Evolutionary conservation across 2,329 filamentous ascomycete species (phyloP), one percentile per base, ranked within the genome.

Genomic region (Colletotrichum liriopes): DNA sequence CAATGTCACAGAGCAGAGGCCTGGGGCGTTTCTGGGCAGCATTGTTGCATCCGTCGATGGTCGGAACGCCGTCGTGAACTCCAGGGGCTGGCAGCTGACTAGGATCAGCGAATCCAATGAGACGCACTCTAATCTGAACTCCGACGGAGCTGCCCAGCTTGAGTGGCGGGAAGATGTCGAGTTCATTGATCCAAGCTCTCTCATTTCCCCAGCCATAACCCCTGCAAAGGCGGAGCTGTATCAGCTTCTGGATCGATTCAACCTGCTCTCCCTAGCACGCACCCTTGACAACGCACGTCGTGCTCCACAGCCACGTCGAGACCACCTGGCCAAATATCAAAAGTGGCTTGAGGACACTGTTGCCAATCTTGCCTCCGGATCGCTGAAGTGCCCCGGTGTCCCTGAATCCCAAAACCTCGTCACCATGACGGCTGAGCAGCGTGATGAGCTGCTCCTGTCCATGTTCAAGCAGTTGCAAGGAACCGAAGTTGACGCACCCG

Each of bases 31-130:
- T 29, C 20, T 68, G 12, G 66, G 66, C 7, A 56, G 23, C 14
- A 20, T 68, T 39, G 37, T 58, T 32, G 66, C 59, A 6, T 20
- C 55, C 41, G 12, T 64, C 20, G 32, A 62, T 11, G 59, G 49
- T 3, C 37, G 45, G 7, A 56, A 23, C 11, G 41, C 41, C 12
- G 66, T 68, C 11, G 59, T 68, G 29, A 68, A 41, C 29, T 68
- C 66, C 37, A 68, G 49, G 12, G 66, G 51, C 26, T 68, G 66
- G 66, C 66, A 68, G 29, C 16, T 68, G 11, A 39, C 49, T 3
- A 63, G 18, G 26, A 68, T 68, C 49, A 56, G n/a, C 41, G 51
- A 63, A 1, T 47, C 51, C 5, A 3, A 18, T 5, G 59, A 20
- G 7, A 43, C 18, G 1, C 35, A 64, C 18, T 18, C 37, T 20